These are phyloP conservation scores for Phaeoacremonium minimum DNA, from an alignment of 2,329 filamentous ascomycete genomes.

Conservation along the genomic window DNA sequence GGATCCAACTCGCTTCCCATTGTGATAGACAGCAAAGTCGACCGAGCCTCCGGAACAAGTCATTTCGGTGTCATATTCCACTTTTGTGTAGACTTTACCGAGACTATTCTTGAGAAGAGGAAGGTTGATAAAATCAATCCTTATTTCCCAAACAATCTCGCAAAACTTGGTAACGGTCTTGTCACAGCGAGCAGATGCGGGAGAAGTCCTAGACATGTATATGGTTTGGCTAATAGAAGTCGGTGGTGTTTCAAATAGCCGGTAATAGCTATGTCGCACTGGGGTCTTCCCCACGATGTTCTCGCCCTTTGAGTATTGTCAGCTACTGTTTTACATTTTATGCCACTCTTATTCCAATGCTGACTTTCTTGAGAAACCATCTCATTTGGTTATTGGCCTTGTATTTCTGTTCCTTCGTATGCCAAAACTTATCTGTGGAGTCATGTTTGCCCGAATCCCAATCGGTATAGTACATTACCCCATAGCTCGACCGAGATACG, in stretches of 20 bases:
- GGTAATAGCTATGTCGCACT: not conserved
- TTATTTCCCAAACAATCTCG: constrained; percentile 7
- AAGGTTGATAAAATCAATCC: constrained; percentile 5
- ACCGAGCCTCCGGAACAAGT: constrained; percentile 5
- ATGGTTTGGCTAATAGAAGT: not conserved
- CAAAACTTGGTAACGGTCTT: constrained; percentile 3
- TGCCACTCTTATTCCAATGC: too few relatives aligned
- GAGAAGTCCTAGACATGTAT: not conserved
- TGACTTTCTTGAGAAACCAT: constrained; percentile 11
- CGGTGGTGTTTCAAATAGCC: not conserved
- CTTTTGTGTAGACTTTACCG: not conserved
- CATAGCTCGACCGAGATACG: constrained; percentile 11
- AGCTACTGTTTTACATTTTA: not conserved
- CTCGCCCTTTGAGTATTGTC: constrained; percentile 1
- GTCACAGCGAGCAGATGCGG: constrained; percentile 2
- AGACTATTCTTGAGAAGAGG: constrained; percentile 1
- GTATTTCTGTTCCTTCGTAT: not conserved
- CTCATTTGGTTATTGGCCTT: constrained; percentile 9
- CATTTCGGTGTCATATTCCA: constrained; percentile 10
- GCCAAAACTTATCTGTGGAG: constrained; percentile 3
- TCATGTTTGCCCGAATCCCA: constrained; percentile 6
- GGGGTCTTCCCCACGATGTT: not conserved
- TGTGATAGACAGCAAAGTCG: constrained; percentile 10
- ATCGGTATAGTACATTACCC: not conserved
- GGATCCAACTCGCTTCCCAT: constrained; percentile 6